phyloP scores from a whole-genome alignment of 1,284 basidiomycete genomes.

The Malassezia dermatis region DNA sequence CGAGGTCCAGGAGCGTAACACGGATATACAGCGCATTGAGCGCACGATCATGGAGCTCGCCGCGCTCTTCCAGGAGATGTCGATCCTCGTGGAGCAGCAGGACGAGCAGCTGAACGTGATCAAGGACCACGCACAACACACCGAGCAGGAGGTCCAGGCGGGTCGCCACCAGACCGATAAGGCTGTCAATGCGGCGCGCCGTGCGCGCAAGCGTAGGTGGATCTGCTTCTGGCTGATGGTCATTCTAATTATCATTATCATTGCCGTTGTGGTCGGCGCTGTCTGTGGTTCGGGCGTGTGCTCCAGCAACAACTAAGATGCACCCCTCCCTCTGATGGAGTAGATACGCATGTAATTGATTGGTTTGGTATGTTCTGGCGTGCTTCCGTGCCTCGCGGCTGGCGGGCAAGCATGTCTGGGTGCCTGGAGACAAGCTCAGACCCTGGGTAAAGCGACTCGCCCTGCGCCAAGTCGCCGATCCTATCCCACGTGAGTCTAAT shows the following conservation, averaged over 20 bases:
- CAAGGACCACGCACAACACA: slow-evolving; percentile 21
- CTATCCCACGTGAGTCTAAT: neutral
- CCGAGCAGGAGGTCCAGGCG: slow-evolving; percentile 30
- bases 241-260: slow-evolving; percentile 32
- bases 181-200: slow-evolving; percentile 63
- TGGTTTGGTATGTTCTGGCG: neutral
- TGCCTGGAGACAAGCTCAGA: too few relatives aligned
- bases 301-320: neutral
- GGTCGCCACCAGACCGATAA: slow-evolving; percentile 53
- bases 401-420: too few relatives aligned
- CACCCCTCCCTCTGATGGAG: neutral
- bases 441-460: too few relatives aligned
- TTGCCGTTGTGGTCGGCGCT: slow-evolving; percentile 28
- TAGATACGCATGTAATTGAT: neutral
- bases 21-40: slow-evolving; percentile 78
- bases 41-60: slow-evolving; percentile 74
- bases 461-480: too few relatives aligned
- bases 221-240: slow-evolving; percentile 42
- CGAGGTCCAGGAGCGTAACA: slow-evolving; percentile 82
- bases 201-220: slow-evolving; percentile 62
- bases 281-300: slow-evolving; percentile 24
- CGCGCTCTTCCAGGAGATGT: slow-evolving; percentile 68
- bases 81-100: slow-evolving; percentile 45
- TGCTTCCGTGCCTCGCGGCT: too few relatives aligned
- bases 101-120: slow-evolving; percentile 45